These are phyloP conservation scores for Mortierella hygrophila DNA, from an alignment of 192 early-diverging fungal genomes.

Conservation along the genomic window DNA sequence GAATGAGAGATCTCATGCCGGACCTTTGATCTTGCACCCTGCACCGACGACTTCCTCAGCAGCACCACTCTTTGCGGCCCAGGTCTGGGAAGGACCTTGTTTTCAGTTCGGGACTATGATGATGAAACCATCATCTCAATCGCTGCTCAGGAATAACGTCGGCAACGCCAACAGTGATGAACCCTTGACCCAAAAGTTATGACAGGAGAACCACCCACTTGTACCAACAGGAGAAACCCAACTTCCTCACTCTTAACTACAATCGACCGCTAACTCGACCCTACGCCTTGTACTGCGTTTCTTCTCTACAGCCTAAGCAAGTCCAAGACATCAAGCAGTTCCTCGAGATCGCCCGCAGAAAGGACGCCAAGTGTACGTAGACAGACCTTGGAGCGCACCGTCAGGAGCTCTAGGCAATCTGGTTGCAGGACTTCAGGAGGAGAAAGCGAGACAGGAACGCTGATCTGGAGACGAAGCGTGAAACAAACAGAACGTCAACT, in stretches of 20 bases:
- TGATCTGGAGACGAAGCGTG: background rate
- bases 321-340: conserved; percentile 98
- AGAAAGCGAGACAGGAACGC: background rate
- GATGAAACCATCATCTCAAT: background rate
- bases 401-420: background rate
- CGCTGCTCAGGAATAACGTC: background rate
- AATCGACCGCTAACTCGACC: background rate
- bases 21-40: conserved; percentile 28
- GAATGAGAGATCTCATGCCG: conserved; percentile 14
- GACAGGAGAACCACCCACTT: background rate
- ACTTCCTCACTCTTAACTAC: background rate
- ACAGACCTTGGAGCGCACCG: background rate
- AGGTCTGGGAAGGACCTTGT: background rate
- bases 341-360: conserved; percentile 94
- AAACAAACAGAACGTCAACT: background rate
- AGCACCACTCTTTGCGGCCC: background rate
- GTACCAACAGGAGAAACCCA: background rate
- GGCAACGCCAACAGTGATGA: background rate
- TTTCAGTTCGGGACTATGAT: background rate
- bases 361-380: conserved; percentile 89
- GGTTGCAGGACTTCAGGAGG: background rate
- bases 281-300: background rate
- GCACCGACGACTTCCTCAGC: background rate
- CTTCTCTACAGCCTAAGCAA: conserved; percentile 88
- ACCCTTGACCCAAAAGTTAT: conserved; percentile 12